Conservation (phyloP, 352 stramenopile genomes). For the Phytophthora meadii region DNA sequence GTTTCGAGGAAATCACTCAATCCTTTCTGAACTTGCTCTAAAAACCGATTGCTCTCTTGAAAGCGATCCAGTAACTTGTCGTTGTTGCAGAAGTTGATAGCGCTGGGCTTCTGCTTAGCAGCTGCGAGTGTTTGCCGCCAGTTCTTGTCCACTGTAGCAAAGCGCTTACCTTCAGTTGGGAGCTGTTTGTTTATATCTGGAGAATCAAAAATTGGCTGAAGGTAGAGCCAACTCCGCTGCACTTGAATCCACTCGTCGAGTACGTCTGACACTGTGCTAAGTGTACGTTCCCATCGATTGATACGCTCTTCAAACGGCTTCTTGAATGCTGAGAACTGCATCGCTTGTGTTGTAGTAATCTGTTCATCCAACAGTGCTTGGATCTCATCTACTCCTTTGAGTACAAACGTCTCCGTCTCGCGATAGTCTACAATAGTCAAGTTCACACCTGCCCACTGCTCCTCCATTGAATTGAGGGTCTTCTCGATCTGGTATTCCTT, state of each 20-base stretch:
- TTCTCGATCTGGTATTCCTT: conserved; percentile 97
- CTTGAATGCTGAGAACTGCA: conserved; percentile 97
- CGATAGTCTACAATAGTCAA: conserved; percentile 90
- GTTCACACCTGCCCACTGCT: conserved; percentile 88
- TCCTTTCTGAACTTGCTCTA: conserved; percentile 96
- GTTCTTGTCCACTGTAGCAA: conserved; percentile 95
- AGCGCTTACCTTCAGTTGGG: conserved; percentile 93
- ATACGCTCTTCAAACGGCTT: conserved; percentile 95
- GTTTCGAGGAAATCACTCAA: conserved; percentile 96
- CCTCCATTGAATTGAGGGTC: conserved; percentile 93
- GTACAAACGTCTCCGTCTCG: conserved; percentile 93
- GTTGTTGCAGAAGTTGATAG: conserved; percentile 94
- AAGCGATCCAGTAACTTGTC: conserved; percentile 93
- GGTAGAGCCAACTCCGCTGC: conserved; percentile 95
- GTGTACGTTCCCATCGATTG: conserved; percentile 89
- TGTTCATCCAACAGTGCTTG: conserved; percentile 95
- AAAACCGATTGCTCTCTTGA: conserved; percentile 93
- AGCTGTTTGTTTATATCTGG: conserved; percentile 97
- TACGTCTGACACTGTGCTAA: conserved; percentile 92
- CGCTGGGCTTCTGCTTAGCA: conserved; percentile 86
- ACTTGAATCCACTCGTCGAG: conserved; percentile 95
- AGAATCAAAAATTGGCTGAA: conserved; percentile 96
- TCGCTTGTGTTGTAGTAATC: conserved; percentile 95
- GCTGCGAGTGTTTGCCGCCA: conserved; percentile 91
- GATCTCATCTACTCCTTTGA: conserved; percentile 95